A percentile compares a stretch with the other conserved stretches of the same genome.
These are phyloP conservation scores for Aegilops tauschii DNA, from an alignment of 176 grass and related monocot genomes.

Conservation along the genomic window DNA sequence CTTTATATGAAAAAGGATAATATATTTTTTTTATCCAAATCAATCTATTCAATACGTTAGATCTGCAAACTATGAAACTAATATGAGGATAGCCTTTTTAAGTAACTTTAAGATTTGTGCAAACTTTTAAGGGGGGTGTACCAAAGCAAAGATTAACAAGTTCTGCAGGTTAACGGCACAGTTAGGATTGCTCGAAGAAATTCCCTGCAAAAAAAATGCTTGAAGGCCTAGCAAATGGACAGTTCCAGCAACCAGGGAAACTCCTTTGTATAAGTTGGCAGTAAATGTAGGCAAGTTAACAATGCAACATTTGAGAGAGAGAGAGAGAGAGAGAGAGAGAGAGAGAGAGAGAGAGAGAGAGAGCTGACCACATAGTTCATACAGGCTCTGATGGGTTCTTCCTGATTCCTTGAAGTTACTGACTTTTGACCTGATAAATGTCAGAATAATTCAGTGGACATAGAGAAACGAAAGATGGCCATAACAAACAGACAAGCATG, in stretches of 20 bases:
- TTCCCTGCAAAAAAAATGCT: neutral
- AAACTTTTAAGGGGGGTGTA: no score
- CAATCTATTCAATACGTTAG: no score
- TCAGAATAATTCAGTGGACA: slow-evolving; percentile 9
- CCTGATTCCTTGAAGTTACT: slow-evolving; percentile 25
- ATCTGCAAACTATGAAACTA: no score
- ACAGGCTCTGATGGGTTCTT: slow-evolving; percentile 21
- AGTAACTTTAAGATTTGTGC: no score
- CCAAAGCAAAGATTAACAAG: neutral
- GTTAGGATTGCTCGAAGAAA: neutral
- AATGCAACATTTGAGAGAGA: neutral
- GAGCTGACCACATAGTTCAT: slow-evolving; percentile 38
- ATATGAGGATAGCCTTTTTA: no score
- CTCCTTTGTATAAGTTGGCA: neutral
- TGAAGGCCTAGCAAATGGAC: neutral
- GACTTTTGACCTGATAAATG: slow-evolving; percentile 36
- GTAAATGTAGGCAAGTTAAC: neutral
- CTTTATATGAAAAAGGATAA: no score
- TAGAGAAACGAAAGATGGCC: neutral
- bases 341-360: neutral
- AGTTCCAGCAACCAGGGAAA: neutral
- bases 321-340: neutral
- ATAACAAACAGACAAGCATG: neutral
- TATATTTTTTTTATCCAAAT: no score
- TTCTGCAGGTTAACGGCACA: neutral